phyloP scores from a whole-genome alignment of 805 yeast genomes.

The Lachancea nothofagi region DNA sequence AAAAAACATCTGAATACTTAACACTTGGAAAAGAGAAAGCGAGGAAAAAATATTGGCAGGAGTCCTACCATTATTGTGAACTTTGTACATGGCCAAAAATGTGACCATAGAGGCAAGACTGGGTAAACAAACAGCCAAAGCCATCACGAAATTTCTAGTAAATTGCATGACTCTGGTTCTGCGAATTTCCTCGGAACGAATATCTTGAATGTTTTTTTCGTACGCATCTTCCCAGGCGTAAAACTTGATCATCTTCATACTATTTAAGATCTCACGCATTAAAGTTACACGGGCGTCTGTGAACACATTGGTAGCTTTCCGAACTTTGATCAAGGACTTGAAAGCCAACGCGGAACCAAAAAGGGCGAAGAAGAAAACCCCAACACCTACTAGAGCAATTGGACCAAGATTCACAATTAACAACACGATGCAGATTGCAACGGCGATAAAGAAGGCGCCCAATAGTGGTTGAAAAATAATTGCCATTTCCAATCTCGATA shows the following conservation, averaged over 20 bases:
- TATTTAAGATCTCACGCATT: slow-evolving; percentile 72
- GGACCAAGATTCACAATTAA: slow-evolving; percentile 67
- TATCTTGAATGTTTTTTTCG: slow-evolving; percentile 45
- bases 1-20: slow-evolving; percentile 59
- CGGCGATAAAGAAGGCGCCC: slow-evolving; percentile 57
- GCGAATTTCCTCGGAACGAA: slow-evolving; percentile 58
- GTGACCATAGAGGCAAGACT: slow-evolving; percentile 64
- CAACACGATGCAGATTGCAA: slow-evolving; percentile 58
- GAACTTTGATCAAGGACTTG: slow-evolving; percentile 45
- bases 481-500: slow-evolving; percentile 75
- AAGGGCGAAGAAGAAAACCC: slow-evolving; percentile 42
- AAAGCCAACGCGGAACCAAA: slow-evolving; percentile 42
- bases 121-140: slow-evolving; percentile 64
- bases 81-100: slow-evolving; percentile 42
- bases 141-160: slow-evolving; percentile 55
- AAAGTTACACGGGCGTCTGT: slow-evolving; percentile 75
- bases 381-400: slow-evolving; percentile 65
- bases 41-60: slow-evolving; percentile 70
- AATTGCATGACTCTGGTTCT: slow-evolving; percentile 59
- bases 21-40: slow-evolving; percentile 56
- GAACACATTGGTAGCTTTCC: slow-evolving; percentile 51
- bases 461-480: slow-evolving; percentile 62
- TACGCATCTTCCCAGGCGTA: slow-evolving; percentile 92
- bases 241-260: slow-evolving; percentile 77
- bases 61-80: slow-evolving; percentile 36